Conservation (phyloP, 1,139 yeast genomes). For the Yamadazyma friedrichii region DNA sequence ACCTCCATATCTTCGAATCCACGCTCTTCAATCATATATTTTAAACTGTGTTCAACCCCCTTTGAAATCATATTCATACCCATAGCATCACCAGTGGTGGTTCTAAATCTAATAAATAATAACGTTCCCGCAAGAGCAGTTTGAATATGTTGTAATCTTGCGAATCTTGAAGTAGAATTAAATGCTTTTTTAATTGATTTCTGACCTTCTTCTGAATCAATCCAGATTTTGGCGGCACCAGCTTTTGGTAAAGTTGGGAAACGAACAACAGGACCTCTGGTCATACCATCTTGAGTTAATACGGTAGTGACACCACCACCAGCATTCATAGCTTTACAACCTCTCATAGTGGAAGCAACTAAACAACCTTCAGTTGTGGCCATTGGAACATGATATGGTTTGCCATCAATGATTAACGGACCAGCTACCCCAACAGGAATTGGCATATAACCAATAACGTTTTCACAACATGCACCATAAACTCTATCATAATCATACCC, state of each 20-base stretch:
- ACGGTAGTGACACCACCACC: conserved; percentile 97
- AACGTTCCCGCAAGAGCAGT: conserved; percentile 96
- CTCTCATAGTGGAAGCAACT: conserved; percentile 98
- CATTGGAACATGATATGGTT: conserved; percentile 90
- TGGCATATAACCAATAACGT: conserved; percentile 95
- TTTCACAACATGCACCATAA: conserved; percentile 98
- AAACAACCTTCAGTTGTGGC: conserved; percentile 99
- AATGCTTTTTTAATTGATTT: conserved; percentile 79
- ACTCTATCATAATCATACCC: conserved; percentile 93
- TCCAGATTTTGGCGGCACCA: conserved; percentile 93
- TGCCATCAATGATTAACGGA: conserved; percentile 86
- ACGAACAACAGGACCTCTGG: conserved; percentile 96
- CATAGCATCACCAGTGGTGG: conserved; percentile 99
- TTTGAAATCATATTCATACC: conserved; percentile 99
- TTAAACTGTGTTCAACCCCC: conserved; percentile 88
- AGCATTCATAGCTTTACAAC: conserved; percentile 95
- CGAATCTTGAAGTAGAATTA: conserved; percentile 95
- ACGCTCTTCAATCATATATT: conserved; percentile 80
- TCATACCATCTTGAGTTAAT: conserved; percentile 95
- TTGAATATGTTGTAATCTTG: conserved; percentile 85
- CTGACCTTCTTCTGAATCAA: conserved; percentile 95
- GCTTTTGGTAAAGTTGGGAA: conserved; percentile 82
- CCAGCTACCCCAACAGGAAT: conserved; percentile 98
- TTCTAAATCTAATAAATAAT: conserved; percentile 85
- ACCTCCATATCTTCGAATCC: conserved; percentile 95